Base-by-base conservation (phyloP, 2,329 filamentous ascomycete species). In the Aspergillus sp. region DNA sequence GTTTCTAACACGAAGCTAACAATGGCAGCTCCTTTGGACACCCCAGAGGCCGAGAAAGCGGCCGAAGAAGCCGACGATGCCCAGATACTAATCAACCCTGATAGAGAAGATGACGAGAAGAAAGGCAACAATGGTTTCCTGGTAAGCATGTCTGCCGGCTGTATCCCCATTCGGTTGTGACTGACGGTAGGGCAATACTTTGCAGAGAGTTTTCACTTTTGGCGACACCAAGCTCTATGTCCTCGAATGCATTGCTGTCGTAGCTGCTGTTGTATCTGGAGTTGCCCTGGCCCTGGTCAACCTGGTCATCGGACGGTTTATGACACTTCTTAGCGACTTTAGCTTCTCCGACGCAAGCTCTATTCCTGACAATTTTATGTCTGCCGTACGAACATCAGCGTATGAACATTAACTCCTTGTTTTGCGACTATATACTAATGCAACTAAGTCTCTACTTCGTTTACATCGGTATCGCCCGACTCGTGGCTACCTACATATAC, bases 401-500 rank as follows among this genome's bases (percentile, higher is more conserved):
- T 57, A 39, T 53, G 55, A 42, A 18, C 12, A 12, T 55, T 18
- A 53, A 60, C 48, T 53, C 58, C 18, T 20, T 20, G 38, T 20
- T 67, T 17, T 58, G 9, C 12, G 39, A 7, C 20, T 18, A 20
- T 12, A 42, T 22, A 18, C 39, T 42, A 20, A 42, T 42, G 39
- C 6, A 22, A 42, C 73, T 11, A 65, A 65, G n/a, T 60, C 76
- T 96, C 34, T 96, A 96, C 74, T 95, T 96, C 63, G 78, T 96
- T 34, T 96, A 96, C 71, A 83, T 96, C 45, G 91, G 85, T 42
- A 86, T 96, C 57, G 91, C 81, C 61, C 89, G 92, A 69, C 96
- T 96, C 62, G 75, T 90, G 43, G 86, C 87, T 3, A 83, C 88
- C 42, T 96, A 96, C 71, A 79, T 96, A 56, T 83, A 86, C 22